A percentile compares a stretch with the other conserved stretches of the same genome.
phyloP scores from a whole-genome alignment of 1,139 yeast species.

The Kodamaea ohmeri region DNA sequence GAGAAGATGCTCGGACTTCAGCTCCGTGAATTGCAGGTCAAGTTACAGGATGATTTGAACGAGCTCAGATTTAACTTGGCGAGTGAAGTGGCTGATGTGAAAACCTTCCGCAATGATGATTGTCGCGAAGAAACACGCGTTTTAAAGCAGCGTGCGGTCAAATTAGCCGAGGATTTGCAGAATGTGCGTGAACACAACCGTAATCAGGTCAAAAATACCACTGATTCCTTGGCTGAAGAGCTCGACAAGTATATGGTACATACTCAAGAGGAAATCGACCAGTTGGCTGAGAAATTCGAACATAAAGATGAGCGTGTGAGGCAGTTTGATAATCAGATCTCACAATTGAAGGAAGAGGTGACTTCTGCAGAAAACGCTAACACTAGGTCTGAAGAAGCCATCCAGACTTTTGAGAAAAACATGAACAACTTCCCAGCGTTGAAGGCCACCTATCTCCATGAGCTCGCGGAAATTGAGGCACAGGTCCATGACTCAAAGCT shows the following conservation, averaged over 20 bases:
- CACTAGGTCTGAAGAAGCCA: conserved; percentile 9
- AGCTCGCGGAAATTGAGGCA: conserved; percentile 13
- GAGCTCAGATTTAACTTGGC: conserved; percentile 33
- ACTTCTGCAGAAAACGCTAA: conserved; percentile 4
- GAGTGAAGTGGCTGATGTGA: conserved; percentile 29
- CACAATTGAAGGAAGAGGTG: conserved; percentile 10
- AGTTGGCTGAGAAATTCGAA: conserved; percentile 17
- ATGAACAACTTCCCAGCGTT: conserved; percentile 17
- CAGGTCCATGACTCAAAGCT: conserved; percentile 11
- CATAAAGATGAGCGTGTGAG: conserved; percentile 13
- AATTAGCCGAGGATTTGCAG: conserved; percentile 15
- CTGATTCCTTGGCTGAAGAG: conserved; percentile 20
- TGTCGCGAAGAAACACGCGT: conserved; percentile 1
- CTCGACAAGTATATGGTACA: conserved; percentile 16
- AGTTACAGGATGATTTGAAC: conserved; percentile 27
- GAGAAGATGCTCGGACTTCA: conserved; percentile 16
- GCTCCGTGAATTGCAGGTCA: conserved; percentile 15
- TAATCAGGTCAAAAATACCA: conserved; percentile 17
- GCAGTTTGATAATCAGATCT: conserved; percentile 8
- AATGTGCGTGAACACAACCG: conserved; percentile 15
- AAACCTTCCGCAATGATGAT: conserved; percentile 24
- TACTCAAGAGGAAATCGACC: conserved; percentile 19
- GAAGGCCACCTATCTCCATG: conserved; percentile 12
- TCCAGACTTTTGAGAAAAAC: conserved; percentile 15
- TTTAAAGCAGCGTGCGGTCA: conserved; percentile 3